Evolutionary conservation across 306 rosid species (phyloP).

Genomic region (Lagenaria siceraria): DNA sequence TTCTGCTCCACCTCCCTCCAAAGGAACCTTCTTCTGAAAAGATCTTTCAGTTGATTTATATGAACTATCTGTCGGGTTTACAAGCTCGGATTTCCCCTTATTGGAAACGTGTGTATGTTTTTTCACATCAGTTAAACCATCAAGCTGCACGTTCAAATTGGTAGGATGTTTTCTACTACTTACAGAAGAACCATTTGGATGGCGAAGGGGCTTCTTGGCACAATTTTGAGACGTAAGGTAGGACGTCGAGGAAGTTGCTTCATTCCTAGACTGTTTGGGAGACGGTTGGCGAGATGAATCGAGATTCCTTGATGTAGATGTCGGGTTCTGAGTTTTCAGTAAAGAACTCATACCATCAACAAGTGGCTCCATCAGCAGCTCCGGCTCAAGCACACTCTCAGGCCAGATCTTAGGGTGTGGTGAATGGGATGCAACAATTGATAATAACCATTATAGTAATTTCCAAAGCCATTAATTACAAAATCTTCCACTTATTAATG

Average conservation of each 20-base stretch:
- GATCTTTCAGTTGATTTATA: constrained; percentile 22
- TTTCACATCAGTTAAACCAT: constrained; percentile 17
- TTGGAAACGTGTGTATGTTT: constrained; percentile 15
- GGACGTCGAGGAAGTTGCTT: constrained; percentile 37
- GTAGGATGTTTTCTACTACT: constrained; percentile 28
- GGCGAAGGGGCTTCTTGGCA: constrained; percentile 25
- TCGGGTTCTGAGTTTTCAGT: constrained; percentile 35
- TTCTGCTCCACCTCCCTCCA: constrained; percentile 32
- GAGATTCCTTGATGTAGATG: constrained; percentile 31
- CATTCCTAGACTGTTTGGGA: constrained; percentile 28
- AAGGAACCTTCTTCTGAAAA: constrained; percentile 23
- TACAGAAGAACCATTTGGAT: constrained; percentile 31
- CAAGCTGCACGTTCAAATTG: constrained; percentile 17
- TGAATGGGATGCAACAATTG: constrained; percentile 9
- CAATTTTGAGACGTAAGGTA: constrained; percentile 17
- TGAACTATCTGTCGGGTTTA: not conserved
- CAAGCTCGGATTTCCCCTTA: constrained; percentile 26
- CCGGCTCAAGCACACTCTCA: not conserved
- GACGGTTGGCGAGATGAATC: constrained; percentile 33
- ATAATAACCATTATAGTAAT: constrained; percentile 4
- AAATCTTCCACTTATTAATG: constrained; percentile 6
- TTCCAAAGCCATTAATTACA: constrained; percentile 1
- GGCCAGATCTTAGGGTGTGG: constrained; percentile 15
- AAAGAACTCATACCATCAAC: constrained; percentile 35
- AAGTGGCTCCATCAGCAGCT: constrained; percentile 43